Evolutionary conservation across 2,329 filamentous ascomycete genomes (phyloP), one percentile per base, ranked within the genome.

Genomic region (Cucurbitaria berberidis): DNA sequence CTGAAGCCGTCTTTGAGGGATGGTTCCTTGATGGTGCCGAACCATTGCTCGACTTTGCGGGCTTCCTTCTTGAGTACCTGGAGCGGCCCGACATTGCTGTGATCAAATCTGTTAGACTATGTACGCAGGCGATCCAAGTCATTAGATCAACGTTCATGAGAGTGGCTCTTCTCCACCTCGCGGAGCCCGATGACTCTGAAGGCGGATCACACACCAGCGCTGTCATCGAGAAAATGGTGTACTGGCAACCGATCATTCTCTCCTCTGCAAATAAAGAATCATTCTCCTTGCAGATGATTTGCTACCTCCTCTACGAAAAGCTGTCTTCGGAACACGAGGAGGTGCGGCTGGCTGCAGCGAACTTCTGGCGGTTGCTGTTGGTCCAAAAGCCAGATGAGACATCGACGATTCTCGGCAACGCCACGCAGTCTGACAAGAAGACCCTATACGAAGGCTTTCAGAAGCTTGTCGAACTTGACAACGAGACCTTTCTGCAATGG

Each of bases 171-270:
- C 82, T 97, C 27, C 85, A 88, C 55, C 81, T 99, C 4, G 96
- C 93, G 0, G 91, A 96, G 63, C 82, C 93, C 45, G 90, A 96
- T 44, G 87, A 89, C 29, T 76, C 82, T 1, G 80, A 86, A 47
- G 81, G 82, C 2, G 84, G 89, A 51, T 72, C 77, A 6, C 87
- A 91, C 42, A 86, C 87, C 0, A 82, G 89, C 22, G 79, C 83
- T 0, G 91, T 96, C 52, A 84, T 99, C 74, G 84, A 90, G 54
- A 93, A 92, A 69, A 85, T 99, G 65, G 86, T 91, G 0, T 98
- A 97, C 74, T 99, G 95, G 95, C 95, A 98, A 72, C 92, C 91
- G 18, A 90, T 96, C 16, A 86, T 99, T 15, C 80, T 99, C 15
- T 88, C 87, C 2, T 86, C 88, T 3, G 86, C 95, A 15, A 89